Evolutionary conservation across 768 basidiomycete genomes (phyloP).

Genomic region (Boletellus ananas): DNA sequence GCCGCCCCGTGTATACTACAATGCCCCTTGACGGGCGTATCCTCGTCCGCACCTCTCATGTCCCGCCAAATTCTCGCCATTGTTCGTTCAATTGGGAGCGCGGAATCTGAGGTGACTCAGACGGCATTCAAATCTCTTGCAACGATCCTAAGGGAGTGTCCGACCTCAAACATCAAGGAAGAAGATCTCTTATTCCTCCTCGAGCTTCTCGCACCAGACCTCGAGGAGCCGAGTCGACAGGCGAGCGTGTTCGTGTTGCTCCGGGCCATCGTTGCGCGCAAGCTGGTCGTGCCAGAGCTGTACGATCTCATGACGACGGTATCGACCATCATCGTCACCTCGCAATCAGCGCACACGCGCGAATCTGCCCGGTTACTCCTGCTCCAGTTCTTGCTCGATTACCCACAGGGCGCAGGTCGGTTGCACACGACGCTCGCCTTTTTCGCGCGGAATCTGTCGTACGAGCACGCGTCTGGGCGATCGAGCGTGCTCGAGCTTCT

Average conservation of each 20-base stretch:
- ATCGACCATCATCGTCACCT: conserved; percentile 89
- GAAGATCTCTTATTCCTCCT: conserved; percentile 85
- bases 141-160: conserved; percentile 84
- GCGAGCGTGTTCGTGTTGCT: conserved; percentile 83
- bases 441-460: conserved; percentile 88
- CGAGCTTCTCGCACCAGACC: conserved; percentile 80
- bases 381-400: conserved; percentile 93
- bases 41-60: conserved; percentile 76
- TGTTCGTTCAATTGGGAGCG: conserved; percentile 76
- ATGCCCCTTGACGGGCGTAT: conserved; percentile 75
- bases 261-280: conserved; percentile 84
- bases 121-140: conserved; percentile 84
- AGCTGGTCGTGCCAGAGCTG: conserved; percentile 92
- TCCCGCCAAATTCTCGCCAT: conserved; percentile 81
- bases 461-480: conserved; percentile 85
- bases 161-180: conserved; percentile 78
- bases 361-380: conserved; percentile 86
- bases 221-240: conserved; percentile 88
- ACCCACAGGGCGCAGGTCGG: conserved; percentile 92
- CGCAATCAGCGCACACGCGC: conserved; percentile 85
- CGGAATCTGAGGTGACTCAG: conserved; percentile 88
- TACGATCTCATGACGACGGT: conserved; percentile 96
- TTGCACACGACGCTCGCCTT: conserved; percentile 86
- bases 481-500: conserved; percentile 93
- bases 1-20: conserved; percentile 76